These are phyloP conservation scores for Stachybotrys chlorohalonatus DNA, from an alignment of 2,329 filamentous ascomycete species.

Conservation along the genomic window DNA sequence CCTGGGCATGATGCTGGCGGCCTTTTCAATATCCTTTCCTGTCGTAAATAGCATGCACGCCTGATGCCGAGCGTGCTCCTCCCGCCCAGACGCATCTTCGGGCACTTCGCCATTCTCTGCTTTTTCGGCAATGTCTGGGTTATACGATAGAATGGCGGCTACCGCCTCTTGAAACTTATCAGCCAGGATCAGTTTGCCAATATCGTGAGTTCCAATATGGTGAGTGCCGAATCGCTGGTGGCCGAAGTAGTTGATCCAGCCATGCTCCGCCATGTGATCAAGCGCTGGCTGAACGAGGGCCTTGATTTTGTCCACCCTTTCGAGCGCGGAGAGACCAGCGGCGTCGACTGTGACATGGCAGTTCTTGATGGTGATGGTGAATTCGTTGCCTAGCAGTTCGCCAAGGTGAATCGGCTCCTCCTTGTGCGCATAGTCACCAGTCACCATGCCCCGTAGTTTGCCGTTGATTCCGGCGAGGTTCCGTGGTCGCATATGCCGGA, in stretches of 20 bases:
- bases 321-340: constrained; percentile 10
- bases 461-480: constrained; percentile 57
- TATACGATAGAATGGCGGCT: constrained; percentile 66
- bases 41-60: constrained; percentile 68
- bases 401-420: constrained; percentile 68
- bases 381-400: constrained; percentile 82
- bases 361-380: constrained; percentile 83
- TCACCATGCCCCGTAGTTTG: constrained; percentile 51
- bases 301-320: constrained; percentile 20
- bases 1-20: constrained; percentile 61
- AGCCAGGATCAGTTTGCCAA: constrained; percentile 77
- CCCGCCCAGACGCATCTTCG: constrained; percentile 49
- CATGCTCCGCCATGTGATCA: constrained; percentile 57
- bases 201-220: constrained; percentile 70
- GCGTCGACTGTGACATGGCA: constrained; percentile 50
- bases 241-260: constrained; percentile 97
- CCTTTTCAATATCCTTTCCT: constrained; percentile 47
- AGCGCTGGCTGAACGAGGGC: constrained; percentile 48
- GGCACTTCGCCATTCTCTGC: constrained; percentile 26
- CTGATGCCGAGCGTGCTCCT: constrained; percentile 70
- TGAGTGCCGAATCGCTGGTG: constrained; percentile 95
- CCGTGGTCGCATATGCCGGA: constrained; percentile 39
- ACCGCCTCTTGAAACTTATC: constrained; percentile 75
- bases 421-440: constrained; percentile 78
- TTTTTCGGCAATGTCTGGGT: constrained; percentile 46